Evolutionary conservation across 371 early-diverging fungal species (phyloP), one percentile per base, ranked within the genome.

Genomic region (Rhizopus delemar): DNA sequence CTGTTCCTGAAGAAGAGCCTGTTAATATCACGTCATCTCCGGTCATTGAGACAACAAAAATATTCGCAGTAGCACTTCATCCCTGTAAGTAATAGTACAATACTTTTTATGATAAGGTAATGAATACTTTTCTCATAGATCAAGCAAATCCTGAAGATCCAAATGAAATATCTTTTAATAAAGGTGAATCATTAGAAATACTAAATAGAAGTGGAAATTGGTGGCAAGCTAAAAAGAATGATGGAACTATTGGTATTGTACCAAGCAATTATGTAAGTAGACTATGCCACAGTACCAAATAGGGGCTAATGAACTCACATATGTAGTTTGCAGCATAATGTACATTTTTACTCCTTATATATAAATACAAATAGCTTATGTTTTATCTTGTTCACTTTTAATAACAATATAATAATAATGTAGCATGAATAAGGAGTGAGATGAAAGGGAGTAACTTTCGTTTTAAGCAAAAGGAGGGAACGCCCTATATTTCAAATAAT

Each of bases 121-220:
- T 22, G 22, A 22, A 22, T 22, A 22, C 22, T 22, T 22, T 22
- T 22, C 22, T 22, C 22, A 22, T 70, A 82, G 83, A 91, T 67
- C 80, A 83, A 31, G 94, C 95, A 29, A 93, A 88, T 76, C 85
- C 89, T 0, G 90, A 90, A 39, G 97, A 97, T 74, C 90, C 91
- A 22, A 92, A 91, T 63, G 97, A 97, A 71, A 65, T 97, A 5
- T 86, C 89, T 3, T 93, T 96, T 75, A 68, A 56, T 8, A 94
- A 94, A 73, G 91, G 88, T 56, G 95, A 96, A 57, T 63, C 86
- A 4, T 65, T 97, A 69, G 92, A 92, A 46, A 86, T 97, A 50
- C 66, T 92, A 22, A 93, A 95, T 71, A 90, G 84, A 64, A 87
- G 88, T 68, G 96, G 96, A 60, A 93, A 94, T 66, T 96, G 96